Conservation (phyloP, 75 land plant genomes). For the Pinus taeda region DNA sequence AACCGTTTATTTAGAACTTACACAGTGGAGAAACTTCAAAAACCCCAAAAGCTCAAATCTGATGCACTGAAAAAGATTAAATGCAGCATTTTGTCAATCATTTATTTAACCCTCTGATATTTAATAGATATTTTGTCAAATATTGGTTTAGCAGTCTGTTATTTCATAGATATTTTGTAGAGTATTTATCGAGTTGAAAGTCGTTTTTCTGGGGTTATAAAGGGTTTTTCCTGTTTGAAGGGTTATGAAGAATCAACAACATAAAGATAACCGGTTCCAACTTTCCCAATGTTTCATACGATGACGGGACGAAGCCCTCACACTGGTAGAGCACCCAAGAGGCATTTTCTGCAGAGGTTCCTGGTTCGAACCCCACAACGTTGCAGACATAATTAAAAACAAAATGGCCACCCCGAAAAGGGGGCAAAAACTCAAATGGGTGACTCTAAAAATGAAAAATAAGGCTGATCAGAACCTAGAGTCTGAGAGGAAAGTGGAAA, state of each 20-base stretch:
- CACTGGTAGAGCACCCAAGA: not conserved
- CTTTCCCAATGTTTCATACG: conserved; percentile 10
- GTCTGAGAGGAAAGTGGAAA: too few species aligned
- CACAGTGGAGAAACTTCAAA: not conserved
- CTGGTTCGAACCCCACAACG: conserved; percentile 2
- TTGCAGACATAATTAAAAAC: not conserved
- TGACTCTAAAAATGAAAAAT: too few species aligned
- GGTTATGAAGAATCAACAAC: not conserved
- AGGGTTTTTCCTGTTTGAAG: not conserved
- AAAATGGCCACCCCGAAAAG: too few species aligned
- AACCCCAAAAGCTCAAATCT: not conserved
- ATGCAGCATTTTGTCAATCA: not conserved
- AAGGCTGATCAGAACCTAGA: too few species aligned
- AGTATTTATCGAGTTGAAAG: not conserved
- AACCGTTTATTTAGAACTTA: not conserved
- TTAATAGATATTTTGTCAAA: not conserved
- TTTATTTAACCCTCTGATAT: not conserved
- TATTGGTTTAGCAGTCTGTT: too few species aligned
- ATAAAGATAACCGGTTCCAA: not conserved
- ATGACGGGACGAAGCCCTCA: conserved; percentile 7
- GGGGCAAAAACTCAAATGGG: too few species aligned
- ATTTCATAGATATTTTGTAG: not conserved
- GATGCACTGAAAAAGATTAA: not conserved
- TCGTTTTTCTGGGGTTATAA: not conserved
- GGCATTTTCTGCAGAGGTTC: not conserved